These are phyloP conservation scores for Salisapilia sapeloensis DNA, from an alignment of 352 stramenopile species.

Conservation along the genomic window DNA sequence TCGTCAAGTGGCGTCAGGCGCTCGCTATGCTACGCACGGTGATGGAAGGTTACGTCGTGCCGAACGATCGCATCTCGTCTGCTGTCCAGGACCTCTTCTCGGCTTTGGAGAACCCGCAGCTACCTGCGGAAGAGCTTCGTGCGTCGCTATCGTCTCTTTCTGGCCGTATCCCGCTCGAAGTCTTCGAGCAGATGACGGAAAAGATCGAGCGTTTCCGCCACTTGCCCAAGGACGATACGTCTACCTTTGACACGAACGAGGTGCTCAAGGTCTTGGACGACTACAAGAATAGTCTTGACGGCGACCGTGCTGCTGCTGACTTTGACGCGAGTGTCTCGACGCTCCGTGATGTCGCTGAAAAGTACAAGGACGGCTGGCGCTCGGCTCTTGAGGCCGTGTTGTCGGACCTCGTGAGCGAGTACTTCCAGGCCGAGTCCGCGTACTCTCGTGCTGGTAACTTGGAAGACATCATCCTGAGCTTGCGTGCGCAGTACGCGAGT, in stretches of 20 bases:
- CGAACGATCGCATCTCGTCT: slow-evolving; percentile 62
- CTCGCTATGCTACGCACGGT: slow-evolving; percentile 82
- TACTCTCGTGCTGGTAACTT: slow-evolving; percentile 68
- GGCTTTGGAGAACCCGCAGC: slow-evolving; percentile 38
- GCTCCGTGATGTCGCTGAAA: slow-evolving; percentile 52
- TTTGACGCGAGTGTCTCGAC: slow-evolving; percentile 51
- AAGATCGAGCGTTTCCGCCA: slow-evolving; percentile 61
- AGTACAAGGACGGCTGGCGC: slow-evolving; percentile 64
- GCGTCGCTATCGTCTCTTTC: slow-evolving; percentile 93
- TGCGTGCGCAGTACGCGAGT: slow-evolving; percentile 85
- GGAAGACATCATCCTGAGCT: slow-evolving; percentile 59
- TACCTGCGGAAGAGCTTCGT: slow-evolving; percentile 90
- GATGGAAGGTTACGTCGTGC: slow-evolving; percentile 88
- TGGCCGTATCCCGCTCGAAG: slow-evolving; percentile 86
- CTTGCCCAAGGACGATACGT: slow-evolving; percentile 14
- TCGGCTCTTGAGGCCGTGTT: slow-evolving; percentile 45
- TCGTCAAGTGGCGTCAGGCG: slow-evolving; percentile 59
- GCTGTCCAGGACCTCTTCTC: slow-evolving; percentile 81
- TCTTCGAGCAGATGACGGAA: slow-evolving; percentile 84
- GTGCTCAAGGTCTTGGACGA: slow-evolving; percentile 43
- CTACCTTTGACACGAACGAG: slow-evolving; percentile 28
- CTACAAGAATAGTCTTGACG: slow-evolving; percentile 35
- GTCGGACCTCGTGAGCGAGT: slow-evolving; percentile 64
- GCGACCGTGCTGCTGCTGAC: slow-evolving; percentile 31
- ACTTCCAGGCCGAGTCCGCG: slow-evolving; percentile 54